Evolutionary conservation across 805 yeast species (phyloP).

Genomic region (Ogataea philodendri): DNA sequence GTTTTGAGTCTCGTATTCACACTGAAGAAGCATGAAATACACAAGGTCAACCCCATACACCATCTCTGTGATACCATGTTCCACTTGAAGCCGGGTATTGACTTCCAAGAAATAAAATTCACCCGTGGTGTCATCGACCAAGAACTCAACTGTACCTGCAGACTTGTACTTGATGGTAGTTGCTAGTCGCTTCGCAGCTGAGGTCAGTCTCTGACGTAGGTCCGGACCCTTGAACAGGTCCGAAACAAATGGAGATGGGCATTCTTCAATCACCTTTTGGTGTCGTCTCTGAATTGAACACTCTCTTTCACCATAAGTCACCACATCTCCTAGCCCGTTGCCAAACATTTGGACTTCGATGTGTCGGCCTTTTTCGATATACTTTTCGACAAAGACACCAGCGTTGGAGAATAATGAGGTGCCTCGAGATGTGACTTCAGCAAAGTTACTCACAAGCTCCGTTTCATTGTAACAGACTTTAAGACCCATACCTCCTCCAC

Average conservation of each 20-base stretch:
- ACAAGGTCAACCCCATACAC: conserved; percentile 93
- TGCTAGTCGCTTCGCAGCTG: conserved; percentile 80
- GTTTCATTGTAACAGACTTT: conserved; percentile 83
- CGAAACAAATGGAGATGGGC: conserved; percentile 94
- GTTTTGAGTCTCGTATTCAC: conserved; percentile 84
- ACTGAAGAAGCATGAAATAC: conserved; percentile 93
- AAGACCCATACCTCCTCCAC: conserved; percentile 98
- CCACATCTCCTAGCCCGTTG: conserved; percentile 88
- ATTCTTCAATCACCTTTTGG: conserved; percentile 94
- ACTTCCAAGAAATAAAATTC: conserved; percentile 94
- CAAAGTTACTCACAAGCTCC: conserved; percentile 80
- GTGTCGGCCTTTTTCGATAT: conserved; percentile 92
- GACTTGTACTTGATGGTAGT: conserved; percentile 83
- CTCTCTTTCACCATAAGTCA: conserved; percentile 95
- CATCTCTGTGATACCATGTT: conserved; percentile 95
- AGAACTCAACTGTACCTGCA: conserved; percentile 97
- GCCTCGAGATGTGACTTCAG: conserved; percentile 91
- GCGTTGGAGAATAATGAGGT: conserved; percentile 88
- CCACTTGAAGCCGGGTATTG: conserved; percentile 95
- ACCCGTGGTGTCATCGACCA: conserved; percentile 80
- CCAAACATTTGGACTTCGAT: conserved; percentile 96
- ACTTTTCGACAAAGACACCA: conserved; percentile 92
- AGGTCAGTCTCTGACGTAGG: conserved; percentile 58
- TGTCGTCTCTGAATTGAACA: conserved; percentile 96
- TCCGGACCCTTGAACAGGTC: conserved; percentile 49